A percentile compares a stretch with the other conserved stretches of the same genome.
phyloP scores from a whole-genome alignment of 2,329 filamentous ascomycete genomes.

The Ascochyta koolunga region DNA sequence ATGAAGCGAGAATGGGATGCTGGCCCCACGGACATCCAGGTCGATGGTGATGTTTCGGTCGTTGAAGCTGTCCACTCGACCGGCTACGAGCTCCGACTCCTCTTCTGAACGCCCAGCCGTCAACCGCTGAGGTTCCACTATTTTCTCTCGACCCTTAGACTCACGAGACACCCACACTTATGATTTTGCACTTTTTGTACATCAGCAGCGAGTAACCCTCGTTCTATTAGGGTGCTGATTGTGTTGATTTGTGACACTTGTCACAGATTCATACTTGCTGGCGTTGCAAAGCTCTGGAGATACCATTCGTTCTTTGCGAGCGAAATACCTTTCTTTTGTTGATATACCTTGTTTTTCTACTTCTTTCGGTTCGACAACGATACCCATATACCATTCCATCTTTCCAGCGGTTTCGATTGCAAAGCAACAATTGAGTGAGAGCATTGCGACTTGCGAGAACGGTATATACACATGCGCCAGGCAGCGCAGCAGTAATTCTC shows the following conservation, averaged over 20 bases:
- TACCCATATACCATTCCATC: conserved; percentile 45
- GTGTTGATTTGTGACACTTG: conserved; percentile 20
- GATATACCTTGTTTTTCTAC: conserved; percentile 25
- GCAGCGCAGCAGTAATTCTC: conserved; percentile 24
- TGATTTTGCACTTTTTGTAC: conserved; percentile 43
- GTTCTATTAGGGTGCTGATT: conserved; percentile 20
- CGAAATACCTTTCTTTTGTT: conserved; percentile 31
- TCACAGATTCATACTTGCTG: conserved; percentile 18
- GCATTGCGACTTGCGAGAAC: conserved; percentile 20
- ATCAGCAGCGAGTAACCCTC: conserved; percentile 24
- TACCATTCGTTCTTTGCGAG: conserved; percentile 35
- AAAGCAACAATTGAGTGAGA: conserved; percentile 30
- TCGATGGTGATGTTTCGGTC: conserved; percentile 55
- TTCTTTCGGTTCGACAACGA: conserved; percentile 41
- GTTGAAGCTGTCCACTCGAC: conserved; percentile 52
- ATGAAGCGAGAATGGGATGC: conserved; percentile 62
- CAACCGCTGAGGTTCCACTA: conserved; percentile 5
- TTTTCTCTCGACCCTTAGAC: conserved; percentile 20
- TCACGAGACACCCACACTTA: conserved; percentile 34
- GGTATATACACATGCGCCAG: conserved; percentile 23
- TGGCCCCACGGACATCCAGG: conserved; percentile 54
- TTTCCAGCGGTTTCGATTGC: conserved; percentile 34
- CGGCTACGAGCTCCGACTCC: conserved; percentile 57
- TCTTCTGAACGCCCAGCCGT: conserved; percentile 45
- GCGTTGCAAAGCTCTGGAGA: conserved; percentile 35